phyloP scores from a whole-genome alignment of 1,139 yeast species.

The Blastobotrys capitulatus region DNA sequence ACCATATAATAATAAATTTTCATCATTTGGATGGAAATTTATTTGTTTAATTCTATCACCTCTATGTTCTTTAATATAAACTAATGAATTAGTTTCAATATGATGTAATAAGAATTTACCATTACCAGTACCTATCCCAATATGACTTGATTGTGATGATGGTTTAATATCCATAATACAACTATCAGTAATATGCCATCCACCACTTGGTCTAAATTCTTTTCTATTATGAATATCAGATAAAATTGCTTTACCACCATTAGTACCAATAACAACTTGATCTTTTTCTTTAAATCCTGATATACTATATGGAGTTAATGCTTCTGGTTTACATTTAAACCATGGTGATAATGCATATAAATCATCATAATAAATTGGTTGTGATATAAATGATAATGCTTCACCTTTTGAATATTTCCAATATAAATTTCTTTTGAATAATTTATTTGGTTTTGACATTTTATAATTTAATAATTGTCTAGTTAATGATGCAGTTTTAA shows the following conservation, averaged over 20 bases:
- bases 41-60: background rate
- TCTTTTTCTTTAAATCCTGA: background rate
- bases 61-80: background rate
- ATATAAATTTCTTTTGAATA: background rate
- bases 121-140: background rate
- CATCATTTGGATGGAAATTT: background rate
- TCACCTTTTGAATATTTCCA: conserved; percentile 4
- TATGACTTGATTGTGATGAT: background rate
- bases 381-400: conserved; percentile 2
- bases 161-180: conserved; percentile 6
- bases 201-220: background rate
- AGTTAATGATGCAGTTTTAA: background rate
- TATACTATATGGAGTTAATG: conserved; percentile 4
- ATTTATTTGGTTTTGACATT: background rate
- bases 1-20: background rate
- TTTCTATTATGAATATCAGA: background rate
- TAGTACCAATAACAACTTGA: conserved; percentile 5
- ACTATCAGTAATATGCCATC: background rate
- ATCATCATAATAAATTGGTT: background rate
- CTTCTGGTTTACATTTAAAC: background rate
- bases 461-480: background rate
- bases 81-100: too few species aligned
- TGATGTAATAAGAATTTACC: background rate
- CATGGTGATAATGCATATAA: background rate
- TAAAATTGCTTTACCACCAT: conserved; percentile 6